Percentiles rank a stretch among this genome's conserved stretches.
phyloP scores from a whole-genome alignment of 2,329 filamentous ascomycete genomes.

The Fusarium sublunatum region DNA sequence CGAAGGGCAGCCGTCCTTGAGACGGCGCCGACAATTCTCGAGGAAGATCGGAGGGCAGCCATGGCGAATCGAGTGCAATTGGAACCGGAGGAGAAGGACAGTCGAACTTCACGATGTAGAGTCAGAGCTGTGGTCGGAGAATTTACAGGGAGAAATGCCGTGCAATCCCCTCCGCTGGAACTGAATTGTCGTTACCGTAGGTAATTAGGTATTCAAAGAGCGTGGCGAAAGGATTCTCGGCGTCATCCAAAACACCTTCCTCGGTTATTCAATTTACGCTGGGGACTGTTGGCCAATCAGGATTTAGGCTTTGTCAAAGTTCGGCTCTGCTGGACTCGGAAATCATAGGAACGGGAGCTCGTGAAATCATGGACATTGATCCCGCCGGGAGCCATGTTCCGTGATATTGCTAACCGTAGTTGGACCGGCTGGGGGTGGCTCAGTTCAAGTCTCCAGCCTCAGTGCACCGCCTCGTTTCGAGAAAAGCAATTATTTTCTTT shows the following conservation, averaged over 20 bases:
- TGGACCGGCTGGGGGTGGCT: too few species aligned
- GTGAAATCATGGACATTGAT: slow-evolving; percentile 39
- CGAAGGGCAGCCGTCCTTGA: slow-evolving; percentile 54
- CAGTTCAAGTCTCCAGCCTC: too few species aligned
- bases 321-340: slow-evolving; percentile 44
- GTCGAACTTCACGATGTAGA: slow-evolving; percentile 40
- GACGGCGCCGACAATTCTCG: slow-evolving; percentile 63
- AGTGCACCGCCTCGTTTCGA: slow-evolving; percentile 24
- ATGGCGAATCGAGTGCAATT: slow-evolving; percentile 55
- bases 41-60: slow-evolving; percentile 71
- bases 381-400: too few species aligned
- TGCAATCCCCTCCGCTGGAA: slow-evolving; percentile 46
- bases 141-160: slow-evolving; percentile 46
- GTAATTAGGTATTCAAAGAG: slow-evolving; percentile 24
- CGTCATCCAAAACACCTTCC: slow-evolving; percentile 48
- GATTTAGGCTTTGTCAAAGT: slow-evolving; percentile 46
- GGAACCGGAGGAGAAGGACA: slow-evolving; percentile 44
- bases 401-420: too few species aligned
- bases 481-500: background rate
- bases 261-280: slow-evolving; percentile 47
- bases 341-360: slow-evolving; percentile 34
- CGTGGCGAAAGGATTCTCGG: slow-evolving; percentile 43
- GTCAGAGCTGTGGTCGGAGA: slow-evolving; percentile 36
- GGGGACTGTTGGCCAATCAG: slow-evolving; percentile 44
- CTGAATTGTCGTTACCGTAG: slow-evolving; percentile 28